phyloP scores from a whole-genome alignment of 805 yeast genomes.

The Metschnikowia gruessii region DNA sequence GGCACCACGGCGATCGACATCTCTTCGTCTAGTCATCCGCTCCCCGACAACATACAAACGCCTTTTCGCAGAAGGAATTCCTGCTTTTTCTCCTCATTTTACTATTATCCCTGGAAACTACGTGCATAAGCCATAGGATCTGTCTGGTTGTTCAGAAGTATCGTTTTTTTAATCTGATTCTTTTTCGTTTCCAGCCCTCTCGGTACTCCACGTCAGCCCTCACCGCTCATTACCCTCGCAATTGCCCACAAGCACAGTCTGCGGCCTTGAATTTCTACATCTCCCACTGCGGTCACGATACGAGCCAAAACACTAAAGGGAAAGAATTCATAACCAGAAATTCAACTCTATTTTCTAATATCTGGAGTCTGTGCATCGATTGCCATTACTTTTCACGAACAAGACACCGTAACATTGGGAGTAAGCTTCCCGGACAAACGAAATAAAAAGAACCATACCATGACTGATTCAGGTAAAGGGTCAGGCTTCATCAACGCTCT shows the following conservation, averaged over 20 bases:
- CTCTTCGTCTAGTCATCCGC: neutral
- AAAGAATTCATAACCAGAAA: no score
- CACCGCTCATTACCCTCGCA: neutral
- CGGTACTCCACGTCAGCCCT: neutral
- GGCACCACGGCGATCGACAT: neutral
- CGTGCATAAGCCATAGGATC: neutral
- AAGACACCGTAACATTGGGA: no score
- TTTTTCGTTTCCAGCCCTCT: neutral
- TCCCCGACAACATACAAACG: neutral
- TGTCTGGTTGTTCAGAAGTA: neutral
- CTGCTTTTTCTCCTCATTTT: no score
- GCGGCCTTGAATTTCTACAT: neutral
- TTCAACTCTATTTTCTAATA: no score
- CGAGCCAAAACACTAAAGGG: no score
- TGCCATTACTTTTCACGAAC: no score
- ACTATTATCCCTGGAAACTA: no score
- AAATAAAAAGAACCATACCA: neutral
- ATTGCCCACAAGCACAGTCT: neutral
- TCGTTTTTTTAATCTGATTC: no score
- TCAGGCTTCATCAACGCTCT: slow-evolving; percentile 17
- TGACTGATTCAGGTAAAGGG: slow-evolving; percentile 9
- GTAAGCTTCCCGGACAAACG: no score
- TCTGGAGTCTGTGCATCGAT: no score
- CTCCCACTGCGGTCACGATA: neutral
- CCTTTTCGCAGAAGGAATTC: neutral